Evolutionary conservation across 2,329 filamentous ascomycete genomes (phyloP), one percentile per base, ranked within the genome.

Genomic region (Lojkania enalia): DNA sequence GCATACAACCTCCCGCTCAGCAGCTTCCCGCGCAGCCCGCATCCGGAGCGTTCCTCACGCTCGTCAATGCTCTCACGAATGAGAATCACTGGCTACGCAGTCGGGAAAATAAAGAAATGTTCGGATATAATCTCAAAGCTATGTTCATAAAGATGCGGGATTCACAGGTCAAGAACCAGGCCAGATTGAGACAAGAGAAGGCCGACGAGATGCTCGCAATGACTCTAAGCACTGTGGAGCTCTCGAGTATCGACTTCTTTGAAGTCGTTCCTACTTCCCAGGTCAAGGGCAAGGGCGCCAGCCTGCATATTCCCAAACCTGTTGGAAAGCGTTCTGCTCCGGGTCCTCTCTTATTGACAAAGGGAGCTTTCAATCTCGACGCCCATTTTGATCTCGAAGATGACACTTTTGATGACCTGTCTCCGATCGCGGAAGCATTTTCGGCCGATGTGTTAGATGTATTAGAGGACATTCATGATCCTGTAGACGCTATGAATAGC

Each of bases 21-120:
- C 38, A 21, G 4, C 9, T 18, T 29, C 16, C 16, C 23, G 3
- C 16, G 16, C 29, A 48, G 20, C 21, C 46, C n/a, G 16, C 30
- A 1, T 45, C 52, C 3, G 29, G 39, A 15, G 27, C 54, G 4
- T 54, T 59, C 21, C 49, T 46, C 5, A 50, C 54, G 0, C 48
- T 64, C 20, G 37, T 65, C 14, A 46, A 55, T 5, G 63, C 63
- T 15, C 46, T 65, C 2, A 49, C 55, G n/a, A 50, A 51, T 15
- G 61, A 66, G 20, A 66, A 65, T 25, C 56, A 56, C 14, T 66
- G 61, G 60, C 48, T 66, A 20, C 60, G 63, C 14, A 52, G 51
- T 19, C 57, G 57, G 5, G 57, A 63, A 27, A 39, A 62, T 35
- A 35, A 46, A 5, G 49, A 52, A 4, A 42, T 54, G 19, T 58